Evolutionary conservation across 176 grass and related monocot genomes (phyloP), one percentile per base, ranked within the genome.

Genomic region (bread wheat (Triticum aestivum)): DNA sequence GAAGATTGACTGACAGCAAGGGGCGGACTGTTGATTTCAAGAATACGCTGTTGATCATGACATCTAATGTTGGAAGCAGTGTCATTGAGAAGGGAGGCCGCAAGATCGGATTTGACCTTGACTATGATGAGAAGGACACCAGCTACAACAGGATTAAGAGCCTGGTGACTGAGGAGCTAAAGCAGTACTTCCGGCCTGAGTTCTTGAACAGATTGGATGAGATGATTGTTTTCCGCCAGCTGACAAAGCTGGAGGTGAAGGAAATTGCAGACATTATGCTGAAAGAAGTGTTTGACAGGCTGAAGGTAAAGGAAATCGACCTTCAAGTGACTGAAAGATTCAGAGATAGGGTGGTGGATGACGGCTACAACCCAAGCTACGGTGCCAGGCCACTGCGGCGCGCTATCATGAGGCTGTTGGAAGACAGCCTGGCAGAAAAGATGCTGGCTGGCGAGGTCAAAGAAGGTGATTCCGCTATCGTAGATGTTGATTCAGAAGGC

Each of bases 251-350:
- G 39, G 97, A 98, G 87, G 97, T 98, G 70, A 98, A 98, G 83
- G 97, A 98, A 41, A 98, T 98, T 81, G 97, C 97, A 4, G 94
- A 98, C 23, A 98, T 98, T 73, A 98, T 98, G 97, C 87, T 98
- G 35, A 98, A 92, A 89, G 97, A 98, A 90, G 91, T 98, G 52
- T 98, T 98, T 37, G 90, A 94, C 65, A 85, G 97, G 82, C 79
- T 98, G 54, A 98, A 98, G 92, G 83, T 81, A 32, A 98, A 98
- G 73, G 88, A 98, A 8, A 96, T 98, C 17, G 87, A 93, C 18
- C 89, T 98, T 21, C 97, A 98, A 76, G 96, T 98, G 8, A 98
- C 96, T 0, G 93, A 98, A 84, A 93, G 82, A 73, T 98, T 98
- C 78, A 84, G 93, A 41, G 96, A 98, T 61, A 91, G 96, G 71